Evolutionary conservation across 768 basidiomycete species (phyloP).

Genomic region (Omphalotus guepiniiformis): DNA sequence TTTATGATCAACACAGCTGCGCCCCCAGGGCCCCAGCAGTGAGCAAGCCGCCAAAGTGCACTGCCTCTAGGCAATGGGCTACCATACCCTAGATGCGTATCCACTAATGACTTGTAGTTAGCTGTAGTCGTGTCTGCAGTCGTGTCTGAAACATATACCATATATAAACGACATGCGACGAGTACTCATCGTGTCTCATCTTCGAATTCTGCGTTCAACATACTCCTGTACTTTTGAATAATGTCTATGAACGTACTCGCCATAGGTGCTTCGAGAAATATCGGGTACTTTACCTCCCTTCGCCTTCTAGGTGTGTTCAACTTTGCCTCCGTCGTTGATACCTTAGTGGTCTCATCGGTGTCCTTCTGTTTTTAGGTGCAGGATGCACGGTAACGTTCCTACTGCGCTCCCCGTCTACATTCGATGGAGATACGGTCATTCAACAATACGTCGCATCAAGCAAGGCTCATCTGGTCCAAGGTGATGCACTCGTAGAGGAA

Average conservation of each 20-base stretch:
- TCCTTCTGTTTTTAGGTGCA: slow-evolving; percentile 41
- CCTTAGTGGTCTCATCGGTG: background rate
- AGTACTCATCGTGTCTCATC: too few relatives aligned
- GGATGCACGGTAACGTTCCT: slow-evolving; percentile 64
- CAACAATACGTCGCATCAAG: slow-evolving; percentile 47
- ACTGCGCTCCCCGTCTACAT: slow-evolving; percentile 46
- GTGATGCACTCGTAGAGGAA: slow-evolving; percentile 52
- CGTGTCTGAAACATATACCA: too few relatives aligned
- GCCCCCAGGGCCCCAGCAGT: too few relatives aligned
- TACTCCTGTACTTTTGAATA: too few relatives aligned
- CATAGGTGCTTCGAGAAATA: slow-evolving; percentile 54
- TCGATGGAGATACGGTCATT: slow-evolving; percentile 51
- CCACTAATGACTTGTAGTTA: too few relatives aligned
- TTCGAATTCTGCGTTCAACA: too few relatives aligned
- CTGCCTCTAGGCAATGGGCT: too few relatives aligned
- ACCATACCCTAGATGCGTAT: too few relatives aligned
- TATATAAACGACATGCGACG: too few relatives aligned
- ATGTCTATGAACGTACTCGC: slow-evolving; percentile 34
- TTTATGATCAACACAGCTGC: too few relatives aligned
- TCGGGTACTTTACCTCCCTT: slow-evolving; percentile 46
- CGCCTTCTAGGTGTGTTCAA: slow-evolving; percentile 40
- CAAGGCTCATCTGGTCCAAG: slow-evolving; percentile 50
- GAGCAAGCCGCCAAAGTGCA: too few relatives aligned
- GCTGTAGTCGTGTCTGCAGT: too few relatives aligned
- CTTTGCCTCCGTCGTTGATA: background rate